A percentile compares a stretch with the other conserved stretches of the same genome.
Evolutionary conservation across 257 asterid genomes (phyloP).

Genomic region (Nicotiana undulata): DNA sequence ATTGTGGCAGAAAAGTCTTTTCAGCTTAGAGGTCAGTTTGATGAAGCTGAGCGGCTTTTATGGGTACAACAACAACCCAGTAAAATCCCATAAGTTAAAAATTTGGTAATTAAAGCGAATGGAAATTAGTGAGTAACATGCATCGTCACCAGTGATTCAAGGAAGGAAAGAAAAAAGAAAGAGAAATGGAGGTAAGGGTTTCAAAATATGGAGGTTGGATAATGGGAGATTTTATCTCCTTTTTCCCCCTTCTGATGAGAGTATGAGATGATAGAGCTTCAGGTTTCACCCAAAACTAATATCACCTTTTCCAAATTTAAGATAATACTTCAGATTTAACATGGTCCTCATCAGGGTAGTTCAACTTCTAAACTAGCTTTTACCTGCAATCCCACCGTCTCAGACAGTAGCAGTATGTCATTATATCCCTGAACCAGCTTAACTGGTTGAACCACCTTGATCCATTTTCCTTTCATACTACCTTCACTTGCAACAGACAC

Average conservation of each 20-base stretch:
- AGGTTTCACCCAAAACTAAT: neutral
- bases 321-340: neutral
- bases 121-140: neutral
- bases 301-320: neutral
- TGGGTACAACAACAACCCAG: too few relatives aligned
- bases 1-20: constrained; percentile 13
- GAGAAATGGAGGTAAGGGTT: neutral
- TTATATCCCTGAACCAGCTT: constrained; percentile 63
- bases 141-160: neutral
- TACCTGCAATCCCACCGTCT: constrained; percentile 95
- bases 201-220: neutral
- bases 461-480: constrained; percentile 75
- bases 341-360: neutral
- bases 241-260: neutral
- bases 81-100: too few relatives aligned
- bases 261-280: neutral
- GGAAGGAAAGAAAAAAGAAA: neutral
- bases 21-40: neutral
- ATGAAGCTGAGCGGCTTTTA: neutral
- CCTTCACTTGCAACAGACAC: constrained; percentile 34
- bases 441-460: constrained; percentile 63
- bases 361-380: constrained; percentile 6
- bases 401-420: constrained; percentile 59
- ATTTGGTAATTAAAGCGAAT: neutral
- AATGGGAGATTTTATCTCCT: neutral